Evolutionary conservation across 1,284 basidiomycete genomes (phyloP), one percentile per base, ranked within the genome.

Genomic region (Mycena citricolor): DNA sequence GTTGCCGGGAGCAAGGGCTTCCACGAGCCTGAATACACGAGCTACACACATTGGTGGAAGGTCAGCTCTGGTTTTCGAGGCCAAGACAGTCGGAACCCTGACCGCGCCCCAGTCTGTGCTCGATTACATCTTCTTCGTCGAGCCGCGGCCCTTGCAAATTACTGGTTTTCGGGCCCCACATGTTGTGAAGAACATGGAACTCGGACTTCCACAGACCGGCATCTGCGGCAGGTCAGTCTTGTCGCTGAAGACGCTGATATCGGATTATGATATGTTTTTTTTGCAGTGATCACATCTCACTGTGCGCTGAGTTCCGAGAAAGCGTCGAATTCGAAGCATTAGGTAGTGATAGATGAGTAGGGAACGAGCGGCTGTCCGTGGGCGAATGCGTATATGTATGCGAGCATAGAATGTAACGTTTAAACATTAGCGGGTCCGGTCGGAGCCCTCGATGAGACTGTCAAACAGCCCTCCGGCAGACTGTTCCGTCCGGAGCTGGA

Each of bases 401-500:
- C 26, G 26, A 11, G 11, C 26, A 29, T n/a, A 29, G 26, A 29
- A 29, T 29, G 11, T 11, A 29, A 29, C 26, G 11, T 29, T 29
- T n/a, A 29, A 37, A 32, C 30, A 49, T 29, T 39, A 45, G 22
- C 34, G 33, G 12, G 59, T 54, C 50, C 92, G 76, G 64, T 94
- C 91, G 32, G 91, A 93, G 23, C 95, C 95, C 42, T 81, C 83
- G 22, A 99, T 69, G 56, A 99, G 74, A 63, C 83, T 86, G 56
- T 90, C 86, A 62, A 93, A 97, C 42, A 99, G 65, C 2, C 87
- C 90, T 13, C 75, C 77, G 7, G 95, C 93, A 11, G 85, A 83
- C 43, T 78, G 79, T 66, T 99, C 97, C 63, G 90, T 95, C 54
- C 89, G 77, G 32, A 94, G 68, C 66, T 97, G 93, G 42, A 99